Evolutionary conservation across 164 flowering plant species (phyloP).

Genomic region (Liriodendron chinense): DNA sequence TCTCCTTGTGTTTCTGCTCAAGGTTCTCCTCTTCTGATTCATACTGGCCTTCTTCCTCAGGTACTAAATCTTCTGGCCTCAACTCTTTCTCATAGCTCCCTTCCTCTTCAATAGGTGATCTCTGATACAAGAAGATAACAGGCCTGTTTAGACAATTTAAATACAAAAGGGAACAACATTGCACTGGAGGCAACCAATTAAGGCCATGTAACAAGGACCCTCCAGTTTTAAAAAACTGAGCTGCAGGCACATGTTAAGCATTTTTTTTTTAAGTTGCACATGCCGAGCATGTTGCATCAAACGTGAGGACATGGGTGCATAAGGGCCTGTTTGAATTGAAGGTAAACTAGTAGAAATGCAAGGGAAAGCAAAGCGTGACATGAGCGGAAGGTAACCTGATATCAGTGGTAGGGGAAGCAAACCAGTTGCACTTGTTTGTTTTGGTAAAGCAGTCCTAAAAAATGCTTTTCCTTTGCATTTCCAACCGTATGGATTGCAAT

Average conservation of each 20-base stretch:
- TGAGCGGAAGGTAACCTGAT: no score
- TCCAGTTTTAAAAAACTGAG: background rate
- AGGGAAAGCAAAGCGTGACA: background rate
- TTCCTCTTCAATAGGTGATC: slow-evolving; percentile 77
- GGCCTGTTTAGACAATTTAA: background rate
- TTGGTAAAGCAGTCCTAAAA: no score
- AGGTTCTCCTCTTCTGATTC: slow-evolving; percentile 83
- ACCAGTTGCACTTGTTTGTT: no score
- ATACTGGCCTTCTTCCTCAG: slow-evolving; percentile 76
- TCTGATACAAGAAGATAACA: slow-evolving; percentile 26
- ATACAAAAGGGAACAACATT: background rate
- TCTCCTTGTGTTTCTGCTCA: slow-evolving; percentile 67
- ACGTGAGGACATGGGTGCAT: background rate
- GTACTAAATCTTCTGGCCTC: slow-evolving; percentile 83
- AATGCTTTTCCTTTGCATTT: no score
- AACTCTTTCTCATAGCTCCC: slow-evolving; percentile 65
- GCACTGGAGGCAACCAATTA: background rate
- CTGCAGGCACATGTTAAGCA: background rate
- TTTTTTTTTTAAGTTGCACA: no score
- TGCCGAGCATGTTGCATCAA: background rate
- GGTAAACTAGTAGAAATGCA: background rate
- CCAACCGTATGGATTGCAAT: no score
- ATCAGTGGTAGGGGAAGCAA: no score
- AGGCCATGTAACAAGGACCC: background rate
- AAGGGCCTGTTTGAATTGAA: background rate